A percentile compares a stretch with the other conserved stretches of the same genome.
Conservation (phyloP, 164 flowering plant genomes). For the Aristolochia contorta region DNA sequence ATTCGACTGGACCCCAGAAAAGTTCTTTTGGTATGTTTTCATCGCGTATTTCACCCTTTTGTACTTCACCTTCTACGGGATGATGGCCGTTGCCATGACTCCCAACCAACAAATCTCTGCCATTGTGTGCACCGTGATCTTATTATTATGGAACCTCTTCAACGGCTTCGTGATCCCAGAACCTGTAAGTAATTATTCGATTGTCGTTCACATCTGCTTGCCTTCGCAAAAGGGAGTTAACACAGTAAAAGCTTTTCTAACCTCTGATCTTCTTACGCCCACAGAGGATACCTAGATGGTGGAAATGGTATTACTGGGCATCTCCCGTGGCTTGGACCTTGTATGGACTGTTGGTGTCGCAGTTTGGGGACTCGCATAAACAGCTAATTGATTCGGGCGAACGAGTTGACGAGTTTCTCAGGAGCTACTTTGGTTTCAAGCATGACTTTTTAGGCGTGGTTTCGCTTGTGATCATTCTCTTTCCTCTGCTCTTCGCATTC, state of each 20-base stretch:
- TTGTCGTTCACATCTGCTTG: too few relatives aligned
- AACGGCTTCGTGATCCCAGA: conserved; percentile 6
- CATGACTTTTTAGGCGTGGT: conserved; percentile 34
- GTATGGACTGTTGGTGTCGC: conserved; percentile 43
- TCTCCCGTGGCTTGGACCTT: conserved; percentile 44
- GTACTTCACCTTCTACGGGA: conserved; percentile 10
- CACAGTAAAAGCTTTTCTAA: not conserved
- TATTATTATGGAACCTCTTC: conserved; percentile 7
- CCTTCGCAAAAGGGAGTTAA: not conserved
- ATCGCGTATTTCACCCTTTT: conserved; percentile 1
- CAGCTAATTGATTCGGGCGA: conserved; percentile 5
- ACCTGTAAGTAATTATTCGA: conserved; percentile 3
- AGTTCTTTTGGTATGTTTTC: conserved; percentile 7
- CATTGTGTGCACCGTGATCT: conserved; percentile 2
- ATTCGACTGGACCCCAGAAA: conserved; percentile 6
- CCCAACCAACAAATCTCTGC: conserved; percentile 9
- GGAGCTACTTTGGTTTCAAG: conserved; percentile 27
- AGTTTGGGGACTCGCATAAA: conserved; percentile 30
- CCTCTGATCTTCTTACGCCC: not conserved
- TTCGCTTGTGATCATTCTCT: conserved; percentile 25
- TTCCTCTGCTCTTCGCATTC: conserved; percentile 30
- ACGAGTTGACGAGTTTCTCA: conserved; percentile 21
- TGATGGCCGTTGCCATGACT: conserved; percentile 6
- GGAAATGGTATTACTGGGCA: conserved; percentile 50
- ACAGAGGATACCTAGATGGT: conserved; percentile 55